Evolutionary conservation across 164 flowering plant genomes (phyloP).

Genomic region (Vitis labrusca): DNA sequence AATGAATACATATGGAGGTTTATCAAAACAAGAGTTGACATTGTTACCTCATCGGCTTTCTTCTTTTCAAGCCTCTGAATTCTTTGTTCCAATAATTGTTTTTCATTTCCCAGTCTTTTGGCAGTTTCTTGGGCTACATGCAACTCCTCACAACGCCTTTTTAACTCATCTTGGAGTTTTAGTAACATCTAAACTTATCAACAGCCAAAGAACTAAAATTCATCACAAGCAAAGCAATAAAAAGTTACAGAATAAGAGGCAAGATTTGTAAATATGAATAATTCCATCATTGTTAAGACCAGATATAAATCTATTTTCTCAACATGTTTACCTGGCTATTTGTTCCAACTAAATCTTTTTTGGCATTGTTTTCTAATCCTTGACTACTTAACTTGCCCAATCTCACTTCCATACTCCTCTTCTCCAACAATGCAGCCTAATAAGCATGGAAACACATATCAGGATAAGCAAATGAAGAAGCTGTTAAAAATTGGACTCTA

Average conservation of each 20-base stretch:
- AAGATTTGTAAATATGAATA: neutral
- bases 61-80: constrained; percentile 60
- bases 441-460: constrained; percentile 5
- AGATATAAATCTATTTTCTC: too few relatives aligned
- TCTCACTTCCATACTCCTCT: constrained; percentile 54
- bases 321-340: constrained; percentile 53
- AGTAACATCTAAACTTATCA: constrained; percentile 31
- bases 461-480: neutral
- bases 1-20: too few relatives aligned
- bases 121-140: constrained; percentile 53
- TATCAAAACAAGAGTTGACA: too few relatives aligned
- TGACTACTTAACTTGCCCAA: constrained; percentile 43
- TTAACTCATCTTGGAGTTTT: constrained; percentile 68
- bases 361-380: constrained; percentile 37
- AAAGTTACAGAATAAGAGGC: too few relatives aligned
- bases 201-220: neutral
- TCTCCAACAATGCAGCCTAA: constrained; percentile 67
- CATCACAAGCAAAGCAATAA: neutral
- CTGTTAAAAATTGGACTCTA: neutral
- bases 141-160: constrained; percentile 53
- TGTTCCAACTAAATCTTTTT: constrained; percentile 40
- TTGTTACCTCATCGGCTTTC: constrained; percentile 60
- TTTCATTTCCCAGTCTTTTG: constrained; percentile 63
- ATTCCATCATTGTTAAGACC: too few relatives aligned
- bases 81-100: constrained; percentile 59